Evolutionary conservation across 495 filamentous ascomycete genomes (phyloP), one percentile per base, ranked within the genome.

Genomic region (Tuber aestivum): DNA sequence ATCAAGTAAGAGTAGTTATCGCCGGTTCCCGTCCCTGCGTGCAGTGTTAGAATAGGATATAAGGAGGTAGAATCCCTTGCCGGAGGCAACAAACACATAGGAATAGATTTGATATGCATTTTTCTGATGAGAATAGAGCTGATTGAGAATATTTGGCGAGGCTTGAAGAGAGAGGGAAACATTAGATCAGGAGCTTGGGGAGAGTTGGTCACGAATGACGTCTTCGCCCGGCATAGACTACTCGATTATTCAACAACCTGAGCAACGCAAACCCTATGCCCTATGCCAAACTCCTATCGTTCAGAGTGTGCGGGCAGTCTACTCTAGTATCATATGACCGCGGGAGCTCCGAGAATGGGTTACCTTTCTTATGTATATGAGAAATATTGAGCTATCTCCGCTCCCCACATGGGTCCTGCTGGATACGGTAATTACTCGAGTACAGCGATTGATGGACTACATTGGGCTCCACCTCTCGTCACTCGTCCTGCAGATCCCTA

Each of bases 1-100:
- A 99, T 91, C 3, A 99, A 89, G 83, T 99, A 99, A 82, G 96
- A 95, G 86, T 98, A 99, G 85, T 98, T 99, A 84, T 99, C 92
- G 82, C 90, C 88, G 72, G 86, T 92, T 68, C 95, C 96, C 85
- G 89, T 91, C 94, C 95, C 95, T 97, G 50, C 68, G 74, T 48
- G 65, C 70, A 10, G 56, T 75, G 18, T 78, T 70, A n/a, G 76
- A 41, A 41, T 74, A 56, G 41, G 70, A 65, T 44, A 21, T n/a
- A 70, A 48, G 4, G 23, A 73, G 20, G 40, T 40, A 74, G 61
- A 48, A 73, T 23, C 27, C 56, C 27, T 7, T 45, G 18, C n/a
- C 38, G 4, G 42, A 38, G 74, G 50, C 21, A 32, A 88, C 92
- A 82, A 90, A 97, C 95, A 98, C 95, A 98, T 99, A 45, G 95